Conservation (phyloP, 305 asterid genomes). For the Fraxinus sp. region DNA sequence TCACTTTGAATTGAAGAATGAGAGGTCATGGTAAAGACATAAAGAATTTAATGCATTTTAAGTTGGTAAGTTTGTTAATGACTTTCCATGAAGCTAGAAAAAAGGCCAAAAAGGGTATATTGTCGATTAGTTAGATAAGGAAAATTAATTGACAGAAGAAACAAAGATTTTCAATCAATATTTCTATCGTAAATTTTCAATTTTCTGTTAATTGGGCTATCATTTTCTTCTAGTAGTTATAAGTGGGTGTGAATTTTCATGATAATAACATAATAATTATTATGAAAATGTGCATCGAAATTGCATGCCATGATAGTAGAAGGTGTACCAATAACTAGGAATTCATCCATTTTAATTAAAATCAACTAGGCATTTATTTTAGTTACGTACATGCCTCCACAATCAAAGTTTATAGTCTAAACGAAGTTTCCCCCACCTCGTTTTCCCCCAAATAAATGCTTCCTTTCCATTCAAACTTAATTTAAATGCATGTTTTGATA, state of each 20-base stretch:
- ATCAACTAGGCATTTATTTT: neutral
- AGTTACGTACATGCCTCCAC: neutral
- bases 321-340: neutral
- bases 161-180: neutral
- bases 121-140: neutral
- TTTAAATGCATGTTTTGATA: neutral
- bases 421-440: neutral
- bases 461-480: neutral
- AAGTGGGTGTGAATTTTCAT: conserved; percentile 14
- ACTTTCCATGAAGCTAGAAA: conserved; percentile 6
- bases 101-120: neutral
- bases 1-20: conserved; percentile 16
- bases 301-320: neutral
- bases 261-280: neutral
- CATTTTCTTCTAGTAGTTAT: conserved; percentile 1
- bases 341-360: neutral
- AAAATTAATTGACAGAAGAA: neutral
- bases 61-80: conserved; percentile 17
- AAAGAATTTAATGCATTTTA: neutral
- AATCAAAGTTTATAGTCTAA: neutral
- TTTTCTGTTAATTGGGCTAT: neutral
- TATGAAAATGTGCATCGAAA: neutral
- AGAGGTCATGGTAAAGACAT: neutral
- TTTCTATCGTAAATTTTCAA: neutral
- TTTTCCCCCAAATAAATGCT: neutral